Conservation (phyloP, 768 basidiomycete species). For the Collybia sp. region DNA sequence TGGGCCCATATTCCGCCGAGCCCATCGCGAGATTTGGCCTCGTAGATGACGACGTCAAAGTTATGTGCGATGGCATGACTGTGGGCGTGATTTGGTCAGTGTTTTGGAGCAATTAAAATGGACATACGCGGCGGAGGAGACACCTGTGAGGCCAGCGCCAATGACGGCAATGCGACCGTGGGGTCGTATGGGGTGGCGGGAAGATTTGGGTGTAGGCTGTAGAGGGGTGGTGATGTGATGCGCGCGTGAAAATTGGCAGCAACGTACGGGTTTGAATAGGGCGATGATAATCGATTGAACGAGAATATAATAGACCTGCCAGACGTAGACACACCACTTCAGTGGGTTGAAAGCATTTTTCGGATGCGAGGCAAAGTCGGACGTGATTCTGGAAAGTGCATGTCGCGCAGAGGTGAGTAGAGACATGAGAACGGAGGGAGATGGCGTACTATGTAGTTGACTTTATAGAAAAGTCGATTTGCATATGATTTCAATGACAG, state of each 20-base stretch:
- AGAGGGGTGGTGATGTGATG: too few species aligned
- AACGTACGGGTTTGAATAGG: conserved; percentile 33
- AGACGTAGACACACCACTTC: conserved; percentile 4
- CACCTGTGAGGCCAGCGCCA: conserved; percentile 46
- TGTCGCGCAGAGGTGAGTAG: too few species aligned
- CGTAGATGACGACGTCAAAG: conserved; percentile 49
- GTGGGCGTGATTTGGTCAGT: not conserved
- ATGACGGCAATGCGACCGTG: conserved; percentile 44
- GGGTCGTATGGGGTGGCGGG: conserved; percentile 20
- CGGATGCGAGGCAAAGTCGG: too few species aligned
- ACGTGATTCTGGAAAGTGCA: too few species aligned
- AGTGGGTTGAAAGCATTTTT: too few species aligned
- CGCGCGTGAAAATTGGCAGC: not conserved
- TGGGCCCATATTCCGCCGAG: conserved; percentile 50
- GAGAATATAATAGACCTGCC: conserved; percentile 25
- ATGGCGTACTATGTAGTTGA: too few species aligned
- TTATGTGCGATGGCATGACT: conserved; percentile 44
- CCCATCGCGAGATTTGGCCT: conserved; percentile 21
- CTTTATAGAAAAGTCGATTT: too few species aligned
- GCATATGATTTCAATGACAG: too few species aligned
- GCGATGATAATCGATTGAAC: conserved; percentile 30
- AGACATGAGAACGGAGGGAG: too few species aligned
- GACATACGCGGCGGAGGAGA: conserved; percentile 46
- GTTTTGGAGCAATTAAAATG: not conserved
- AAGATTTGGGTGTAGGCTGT: conserved; percentile 18